Conservation (phyloP, 192 early-diverging fungal genomes). For the Phlyctochytrium arcticum region DNA sequence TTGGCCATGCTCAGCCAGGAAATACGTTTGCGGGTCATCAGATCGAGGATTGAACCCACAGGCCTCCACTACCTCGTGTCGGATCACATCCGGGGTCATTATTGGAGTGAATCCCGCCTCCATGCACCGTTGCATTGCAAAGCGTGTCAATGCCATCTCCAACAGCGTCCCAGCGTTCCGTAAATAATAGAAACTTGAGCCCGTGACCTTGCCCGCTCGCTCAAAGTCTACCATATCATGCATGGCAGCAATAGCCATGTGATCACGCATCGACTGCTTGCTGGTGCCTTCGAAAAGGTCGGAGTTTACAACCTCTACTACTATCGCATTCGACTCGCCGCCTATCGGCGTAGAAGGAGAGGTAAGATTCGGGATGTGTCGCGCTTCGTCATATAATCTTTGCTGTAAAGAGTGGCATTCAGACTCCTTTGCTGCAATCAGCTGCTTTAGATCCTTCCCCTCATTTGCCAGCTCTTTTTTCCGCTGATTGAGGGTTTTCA, state of each 20-base stretch:
- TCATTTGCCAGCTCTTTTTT: conserved; percentile 37
- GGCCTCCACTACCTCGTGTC: conserved; percentile 71
- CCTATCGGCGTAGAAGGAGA: conserved; percentile 73
- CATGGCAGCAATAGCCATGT: conserved; percentile 61
- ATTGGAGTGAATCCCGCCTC: conserved; percentile 72
- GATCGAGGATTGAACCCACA: conserved; percentile 88
- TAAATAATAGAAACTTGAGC: conserved; percentile 82
- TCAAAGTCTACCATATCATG: conserved; percentile 79
- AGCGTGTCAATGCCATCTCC: conserved; percentile 84
- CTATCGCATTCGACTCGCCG: conserved; percentile 58
- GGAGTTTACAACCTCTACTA: conserved; percentile 46
- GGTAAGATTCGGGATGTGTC: conserved; percentile 75
- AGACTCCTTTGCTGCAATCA: conserved; percentile 48
- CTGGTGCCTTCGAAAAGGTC: conserved; percentile 24
- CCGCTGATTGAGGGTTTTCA: conserved; percentile 3
- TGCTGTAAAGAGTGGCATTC: conserved; percentile 47
- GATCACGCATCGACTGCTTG: conserved; percentile 49
- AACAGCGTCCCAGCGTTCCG: conserved; percentile 81
- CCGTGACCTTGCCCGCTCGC: conserved; percentile 72
- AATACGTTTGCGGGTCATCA: conserved; percentile 84
- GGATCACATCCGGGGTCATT: conserved; percentile 77
- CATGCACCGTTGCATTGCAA: conserved; percentile 72
- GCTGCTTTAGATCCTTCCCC: conserved; percentile 58
- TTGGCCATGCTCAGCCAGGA: conserved; percentile 17
- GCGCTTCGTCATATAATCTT: conserved; percentile 57